phyloP scores from a whole-genome alignment of 768 basidiomycete species.

The Termitomyces eurrhizus region DNA sequence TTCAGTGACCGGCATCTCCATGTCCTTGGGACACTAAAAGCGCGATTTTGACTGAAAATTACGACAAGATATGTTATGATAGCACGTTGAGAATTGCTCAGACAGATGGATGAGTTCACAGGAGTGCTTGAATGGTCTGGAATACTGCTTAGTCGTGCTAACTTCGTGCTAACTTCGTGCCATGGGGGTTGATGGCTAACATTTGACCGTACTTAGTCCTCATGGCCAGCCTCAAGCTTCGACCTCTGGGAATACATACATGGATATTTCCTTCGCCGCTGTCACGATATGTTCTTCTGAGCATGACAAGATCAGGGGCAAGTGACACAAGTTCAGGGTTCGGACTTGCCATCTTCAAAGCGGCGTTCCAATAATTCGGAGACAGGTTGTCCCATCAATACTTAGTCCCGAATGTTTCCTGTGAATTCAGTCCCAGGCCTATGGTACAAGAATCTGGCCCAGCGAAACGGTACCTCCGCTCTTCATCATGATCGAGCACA shows the following conservation, averaged over 20 bases:
- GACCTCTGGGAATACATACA: background rate
- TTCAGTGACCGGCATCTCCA: background rate
- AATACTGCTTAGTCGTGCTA: too few species aligned
- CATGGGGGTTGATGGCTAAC: too few species aligned
- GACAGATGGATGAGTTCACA: background rate
- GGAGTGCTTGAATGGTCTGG: too few species aligned
- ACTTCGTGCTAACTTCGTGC: too few species aligned
- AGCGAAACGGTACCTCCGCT: background rate
- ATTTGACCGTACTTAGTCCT: too few species aligned
- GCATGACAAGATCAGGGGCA: background rate
- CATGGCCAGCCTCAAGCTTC: background rate
- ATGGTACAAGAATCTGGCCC: background rate
- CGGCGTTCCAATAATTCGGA: conserved; percentile 1
- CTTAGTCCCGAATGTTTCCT: background rate
- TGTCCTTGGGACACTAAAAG: background rate
- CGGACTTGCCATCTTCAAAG: background rate
- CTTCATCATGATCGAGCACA: background rate
- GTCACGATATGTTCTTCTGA: background rate
- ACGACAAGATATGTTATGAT: background rate
- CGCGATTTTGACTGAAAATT: background rate
- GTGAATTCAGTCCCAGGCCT: background rate
- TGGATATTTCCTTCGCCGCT: background rate
- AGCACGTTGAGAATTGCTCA: background rate
- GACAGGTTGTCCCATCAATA: background rate
- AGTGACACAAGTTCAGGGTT: background rate